Conservation (phyloP, 257 asterid species). For the Ajuga chamaepitys region DNA sequence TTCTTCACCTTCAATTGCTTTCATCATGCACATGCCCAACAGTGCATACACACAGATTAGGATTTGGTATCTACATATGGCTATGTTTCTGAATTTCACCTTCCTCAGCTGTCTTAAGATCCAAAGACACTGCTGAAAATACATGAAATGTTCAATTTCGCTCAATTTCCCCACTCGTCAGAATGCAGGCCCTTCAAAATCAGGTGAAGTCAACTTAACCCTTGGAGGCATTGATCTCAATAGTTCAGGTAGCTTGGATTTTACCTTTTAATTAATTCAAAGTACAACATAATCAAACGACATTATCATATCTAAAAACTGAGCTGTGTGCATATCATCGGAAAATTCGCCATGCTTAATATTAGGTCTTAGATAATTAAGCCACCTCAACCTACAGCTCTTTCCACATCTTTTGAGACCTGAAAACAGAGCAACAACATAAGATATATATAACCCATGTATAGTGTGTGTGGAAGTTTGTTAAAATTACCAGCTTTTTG, state of each 20-base stretch:
- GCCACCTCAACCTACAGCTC: constrained; percentile 94
- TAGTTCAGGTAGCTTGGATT: constrained; percentile 99
- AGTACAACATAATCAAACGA: too few relatives aligned
- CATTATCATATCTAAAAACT: too few relatives aligned
- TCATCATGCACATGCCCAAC: too few relatives aligned
- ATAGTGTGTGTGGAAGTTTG: not conserved
- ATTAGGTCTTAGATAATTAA: constrained; percentile 79
- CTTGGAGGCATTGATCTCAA: constrained; percentile 99
- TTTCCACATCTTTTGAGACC: constrained; percentile 86
- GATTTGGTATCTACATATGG: too few relatives aligned
- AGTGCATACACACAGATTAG: too few relatives aligned
- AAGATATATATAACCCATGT: not conserved
- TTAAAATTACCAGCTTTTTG: constrained; percentile 68
- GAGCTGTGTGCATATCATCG: too few relatives aligned
- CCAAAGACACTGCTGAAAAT: too few relatives aligned
- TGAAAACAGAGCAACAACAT: constrained; percentile 15
- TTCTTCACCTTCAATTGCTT: too few relatives aligned
- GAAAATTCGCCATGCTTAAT: constrained; percentile 85
- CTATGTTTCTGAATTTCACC: too few relatives aligned
- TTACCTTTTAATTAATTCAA: constrained; percentile 11
- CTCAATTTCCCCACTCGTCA: constrained; percentile 24
- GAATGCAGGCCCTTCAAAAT: constrained; percentile 74
- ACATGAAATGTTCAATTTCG: constrained; percentile 8
- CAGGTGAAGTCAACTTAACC: constrained; percentile 84
- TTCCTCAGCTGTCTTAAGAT: too few relatives aligned